Base-by-base conservation (phyloP, 164 flowering plant species). In the Stephania japonica region DNA sequence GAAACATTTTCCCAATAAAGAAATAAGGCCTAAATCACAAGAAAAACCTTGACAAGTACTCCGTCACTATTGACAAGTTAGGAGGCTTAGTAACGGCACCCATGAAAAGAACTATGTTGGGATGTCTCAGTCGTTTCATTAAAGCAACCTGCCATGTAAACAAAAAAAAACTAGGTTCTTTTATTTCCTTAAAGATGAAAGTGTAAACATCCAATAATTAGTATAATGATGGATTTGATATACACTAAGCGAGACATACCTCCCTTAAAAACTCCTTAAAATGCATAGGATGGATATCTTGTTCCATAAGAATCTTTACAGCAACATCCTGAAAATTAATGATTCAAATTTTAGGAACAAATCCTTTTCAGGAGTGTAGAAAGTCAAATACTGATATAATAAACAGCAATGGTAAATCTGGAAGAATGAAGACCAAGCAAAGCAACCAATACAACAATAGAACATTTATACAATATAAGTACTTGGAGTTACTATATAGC, bases 281-380 rank as follows among this genome's bases (percentile, higher is more conserved):
- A 61, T 89, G 90, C 72, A 90, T 98, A 26, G 85, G 87, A 82
- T 85, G 91, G 68, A 89, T 85, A 65, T 96, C 99, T 84, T 93
- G 98, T 73, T 96, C 99, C 94, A 91, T 90, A 73, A 96, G 97
- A 86, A 96, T 92, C 81, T 96, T 96, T 80, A 96, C 98, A 70
- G 99, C 99, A 78, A 96, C 99, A 77, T 96, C 99, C 99, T 96
- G 88, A 25, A 72, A 75, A 49, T 24, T 56, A 77, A 5, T 42
- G 63, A 25, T 41, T 68, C 70, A 32, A 74, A 66, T 76, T 43
- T 21, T 12, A 25, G 23, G n/a, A 32, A 23, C 18, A 66, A 6
- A 23, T 27, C 16, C 4, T 18, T 12, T 21, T 21, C 61, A 56
- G 65, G 64, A 4, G 56, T 49, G 56, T 18, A 56, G 21, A 3